Evolutionary conservation across 352 stramenopile genomes (phyloP), one percentile per base, ranked within the genome.

Genomic region (Thraustochytrium aureum): DNA sequence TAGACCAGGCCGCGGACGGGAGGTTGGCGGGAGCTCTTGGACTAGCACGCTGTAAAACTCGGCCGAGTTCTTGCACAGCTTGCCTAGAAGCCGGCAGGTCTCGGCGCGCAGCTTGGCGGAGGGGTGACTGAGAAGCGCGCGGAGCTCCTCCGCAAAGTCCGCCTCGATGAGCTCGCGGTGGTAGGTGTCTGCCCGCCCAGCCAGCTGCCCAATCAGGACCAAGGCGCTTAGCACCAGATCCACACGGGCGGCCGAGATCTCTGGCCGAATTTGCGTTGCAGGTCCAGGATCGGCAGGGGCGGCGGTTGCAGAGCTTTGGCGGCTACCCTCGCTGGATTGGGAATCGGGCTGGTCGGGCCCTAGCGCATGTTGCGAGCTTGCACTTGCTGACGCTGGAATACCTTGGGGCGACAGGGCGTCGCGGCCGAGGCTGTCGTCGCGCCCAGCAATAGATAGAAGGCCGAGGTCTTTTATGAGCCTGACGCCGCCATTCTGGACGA

Each of bases 81-180:
- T 97, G 6, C 93, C 93, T 43, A 97, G 87, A 62, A 94, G 94
- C 72, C 97, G 96, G 62, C 94, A 91, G 0, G 87, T 84, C 81
- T 95, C 96, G 10, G 91, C 88, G 4, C 92, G 87, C 1, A 97
- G 89, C 84, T 91, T 90, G 2, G 89, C 76, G 66, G 94, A 89
- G 0, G 75, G 67, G 56, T 93, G 87, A 42, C 84, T 32, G 10
- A 94, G 84, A 3, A 96, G 72, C 1, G 87, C 72, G 10, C 85
- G 85, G 1, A 95, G 87, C 33, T 92, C 86, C 0, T 74, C 45
- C 0, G 92, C 38, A 0, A 95, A 60, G 33, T 87, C 84, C 2
- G 89, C 86, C 3, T 83, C 62, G 2, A 86, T 61, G 52, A 97
- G 90, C 30, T 76, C 85, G 2, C 86, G 42, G 84, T 95, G 95